Percentiles rank a stretch among this genome's conserved stretches.
These are phyloP conservation scores for Euphorbia peplus DNA, from an alignment of 345 rosid species.

Conservation along the genomic window DNA sequence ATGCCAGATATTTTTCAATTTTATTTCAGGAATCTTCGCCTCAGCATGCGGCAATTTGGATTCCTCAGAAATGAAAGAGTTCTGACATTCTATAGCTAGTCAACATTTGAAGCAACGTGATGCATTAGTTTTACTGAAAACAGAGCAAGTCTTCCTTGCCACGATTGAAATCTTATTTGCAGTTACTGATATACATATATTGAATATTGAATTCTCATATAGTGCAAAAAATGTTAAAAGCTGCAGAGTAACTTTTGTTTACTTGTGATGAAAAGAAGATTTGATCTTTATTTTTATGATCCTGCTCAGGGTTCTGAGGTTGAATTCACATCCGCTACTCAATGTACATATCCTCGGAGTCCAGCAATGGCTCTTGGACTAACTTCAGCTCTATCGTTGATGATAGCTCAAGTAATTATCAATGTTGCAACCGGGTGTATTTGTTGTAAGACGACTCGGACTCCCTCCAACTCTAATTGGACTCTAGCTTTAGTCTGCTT, in stretches of 20 bases:
- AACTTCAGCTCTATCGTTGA: conserved; percentile 57
- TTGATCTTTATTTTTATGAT: conserved; percentile 9
- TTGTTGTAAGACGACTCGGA: conserved; percentile 62
- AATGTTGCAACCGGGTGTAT: conserved; percentile 66
- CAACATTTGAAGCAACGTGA: too few relatives aligned
- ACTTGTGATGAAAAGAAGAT: not conserved
- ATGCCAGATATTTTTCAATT: not conserved
- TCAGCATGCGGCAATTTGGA: not conserved
- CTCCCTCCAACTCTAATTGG: conserved; percentile 60
- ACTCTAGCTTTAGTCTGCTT: conserved; percentile 58
- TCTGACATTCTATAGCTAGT: too few relatives aligned
- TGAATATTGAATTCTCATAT: too few relatives aligned
- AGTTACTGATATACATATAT: too few relatives aligned
- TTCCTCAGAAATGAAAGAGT: too few relatives aligned
- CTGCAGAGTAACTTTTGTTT: not conserved
- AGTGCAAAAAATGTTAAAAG: not conserved
- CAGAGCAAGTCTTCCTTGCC: too few relatives aligned
- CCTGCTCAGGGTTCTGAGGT: conserved; percentile 63
- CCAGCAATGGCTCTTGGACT: conserved; percentile 71
- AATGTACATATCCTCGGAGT: conserved; percentile 66
- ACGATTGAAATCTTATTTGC: too few relatives aligned
- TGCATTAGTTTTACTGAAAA: too few relatives aligned
- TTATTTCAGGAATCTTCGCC: not conserved
- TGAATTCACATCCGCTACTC: conserved; percentile 34
- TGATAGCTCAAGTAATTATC: conserved; percentile 60